A percentile compares a stretch with the other conserved stretches of the same genome.
phyloP scores from a whole-genome alignment of 2,329 filamentous ascomycete species.

The Lachnellula cervina region DNA sequence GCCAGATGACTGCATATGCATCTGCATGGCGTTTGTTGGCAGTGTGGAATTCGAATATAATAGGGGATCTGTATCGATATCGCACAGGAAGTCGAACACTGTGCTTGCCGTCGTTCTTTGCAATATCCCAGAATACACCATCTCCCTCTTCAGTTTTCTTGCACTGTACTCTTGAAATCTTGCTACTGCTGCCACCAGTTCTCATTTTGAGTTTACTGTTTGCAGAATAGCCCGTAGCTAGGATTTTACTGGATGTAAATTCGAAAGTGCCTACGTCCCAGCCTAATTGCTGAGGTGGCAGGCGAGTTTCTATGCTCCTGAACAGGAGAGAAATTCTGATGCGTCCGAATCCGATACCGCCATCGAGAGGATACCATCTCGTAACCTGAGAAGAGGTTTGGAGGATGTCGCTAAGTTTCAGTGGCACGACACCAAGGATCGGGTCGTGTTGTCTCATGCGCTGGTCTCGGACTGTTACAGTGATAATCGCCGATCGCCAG shows the following conservation, averaged over 20 bases:
- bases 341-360: constrained; percentile 86
- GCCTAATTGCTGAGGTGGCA: constrained; percentile 80
- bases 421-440: constrained; percentile 83
- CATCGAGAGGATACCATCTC: constrained; percentile 96
- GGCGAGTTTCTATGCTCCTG: constrained; percentile 77
- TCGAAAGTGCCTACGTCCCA: constrained; percentile 97
- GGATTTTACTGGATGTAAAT: constrained; percentile 68
- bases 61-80: constrained; percentile 81
- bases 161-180: constrained; percentile 60
- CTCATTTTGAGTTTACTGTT: constrained; percentile 70
- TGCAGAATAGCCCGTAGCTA: constrained; percentile 57
- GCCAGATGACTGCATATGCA: constrained; percentile 78
- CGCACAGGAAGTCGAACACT: constrained; percentile 75
- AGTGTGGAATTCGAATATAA: constrained; percentile 81
- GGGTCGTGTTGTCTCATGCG: constrained; percentile 91
- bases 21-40: constrained; percentile 64
- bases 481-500: constrained; percentile 84
- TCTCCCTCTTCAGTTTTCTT: constrained; percentile 53
- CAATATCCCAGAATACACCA: constrained; percentile 55
- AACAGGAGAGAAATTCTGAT: constrained; percentile 86
- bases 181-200: constrained; percentile 78
- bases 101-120: constrained; percentile 43
- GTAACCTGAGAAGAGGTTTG: constrained; percentile 74
- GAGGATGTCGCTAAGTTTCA: constrained; percentile 84
- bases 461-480: constrained; percentile 81